phyloP scores from a whole-genome alignment of 805 yeast genomes.

The Priceomyces haplophilus region DNA sequence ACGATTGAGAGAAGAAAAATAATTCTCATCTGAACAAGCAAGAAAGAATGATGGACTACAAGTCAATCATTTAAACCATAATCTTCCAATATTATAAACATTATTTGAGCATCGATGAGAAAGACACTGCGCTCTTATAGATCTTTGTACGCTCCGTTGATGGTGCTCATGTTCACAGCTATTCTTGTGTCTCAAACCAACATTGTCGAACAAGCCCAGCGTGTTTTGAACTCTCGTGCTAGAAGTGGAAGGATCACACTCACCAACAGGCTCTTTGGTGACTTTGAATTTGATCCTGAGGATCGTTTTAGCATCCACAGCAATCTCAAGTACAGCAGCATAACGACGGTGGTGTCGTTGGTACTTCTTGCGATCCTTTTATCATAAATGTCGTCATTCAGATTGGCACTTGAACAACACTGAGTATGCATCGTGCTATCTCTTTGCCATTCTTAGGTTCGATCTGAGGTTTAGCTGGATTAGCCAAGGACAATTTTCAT shows the following conservation, averaged over 20 bases:
- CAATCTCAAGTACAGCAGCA: slow-evolving; percentile 20
- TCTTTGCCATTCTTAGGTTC: no score
- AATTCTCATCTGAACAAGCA: no score
- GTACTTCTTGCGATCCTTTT: neutral
- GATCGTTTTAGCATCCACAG: slow-evolving; percentile 27
- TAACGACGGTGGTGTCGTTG: slow-evolving; percentile 6
- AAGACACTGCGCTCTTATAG: neutral
- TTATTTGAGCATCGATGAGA: neutral
- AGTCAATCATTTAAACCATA: no score
- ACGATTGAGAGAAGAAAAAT: no score
- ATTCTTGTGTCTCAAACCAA: neutral
- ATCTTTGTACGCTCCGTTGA: neutral
- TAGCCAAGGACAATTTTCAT: no score
- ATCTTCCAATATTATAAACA: no score
- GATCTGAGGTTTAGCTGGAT: no score
- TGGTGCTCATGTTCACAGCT: neutral
- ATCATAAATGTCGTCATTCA: neutral
- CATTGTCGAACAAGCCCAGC: neutral
- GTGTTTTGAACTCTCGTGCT: neutral
- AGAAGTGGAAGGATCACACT: neutral
- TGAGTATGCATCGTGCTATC: no score
- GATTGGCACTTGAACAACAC: no score
- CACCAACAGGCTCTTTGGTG: slow-evolving; percentile 13
- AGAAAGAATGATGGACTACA: no score
- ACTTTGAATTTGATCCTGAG: slow-evolving; percentile 23